phyloP scores from a whole-genome alignment of 768 basidiomycete genomes.

The Tricholoma bakamatsutake region DNA sequence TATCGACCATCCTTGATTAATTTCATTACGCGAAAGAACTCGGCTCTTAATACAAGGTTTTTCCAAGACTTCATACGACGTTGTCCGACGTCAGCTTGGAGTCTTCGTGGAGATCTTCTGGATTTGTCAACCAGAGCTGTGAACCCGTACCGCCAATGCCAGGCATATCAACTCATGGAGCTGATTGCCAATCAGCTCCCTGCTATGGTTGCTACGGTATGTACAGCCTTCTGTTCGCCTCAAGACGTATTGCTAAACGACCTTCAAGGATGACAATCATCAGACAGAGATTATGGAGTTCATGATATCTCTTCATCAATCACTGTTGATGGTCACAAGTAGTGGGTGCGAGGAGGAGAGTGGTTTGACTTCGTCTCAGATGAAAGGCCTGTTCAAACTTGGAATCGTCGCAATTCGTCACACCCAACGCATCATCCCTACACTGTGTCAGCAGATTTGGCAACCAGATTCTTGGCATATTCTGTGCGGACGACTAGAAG shows the following conservation, averaged over 20 bases:
- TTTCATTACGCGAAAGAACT: conserved; percentile 77
- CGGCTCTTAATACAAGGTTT: conserved; percentile 64
- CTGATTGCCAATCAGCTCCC: conserved; percentile 53
- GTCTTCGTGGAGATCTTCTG: conserved; percentile 53
- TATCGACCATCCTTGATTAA: conserved; percentile 69
- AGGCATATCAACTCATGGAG: conserved; percentile 69
- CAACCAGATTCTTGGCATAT: conserved; percentile 48
- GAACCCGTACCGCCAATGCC: conserved; percentile 72
- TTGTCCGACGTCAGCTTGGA: conserved; percentile 61
- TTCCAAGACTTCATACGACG: conserved; percentile 75
- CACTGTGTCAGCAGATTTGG: conserved; percentile 44
- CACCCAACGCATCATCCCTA: conserved; percentile 41
- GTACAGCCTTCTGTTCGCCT: conserved; percentile 12
- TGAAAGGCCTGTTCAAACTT: conserved; percentile 78
- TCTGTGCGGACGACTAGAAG: conserved; percentile 40
- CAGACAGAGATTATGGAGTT: conserved; percentile 40
- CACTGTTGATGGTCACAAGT: conserved; percentile 42
- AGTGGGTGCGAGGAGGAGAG: conserved; percentile 42
- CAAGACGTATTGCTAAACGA: conserved; percentile 3
- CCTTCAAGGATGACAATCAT: conserved; percentile 17
- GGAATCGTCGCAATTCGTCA: conserved; percentile 60
- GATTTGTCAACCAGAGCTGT: conserved; percentile 51
- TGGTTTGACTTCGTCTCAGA: conserved; percentile 50
- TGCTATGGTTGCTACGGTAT: conserved; percentile 41
- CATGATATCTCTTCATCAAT: conserved; percentile 43